Percentiles rank a stretch among this genome's conserved stretches.
Evolutionary conservation across 345 rosid genomes (phyloP).

Genomic region (Citrus glauca): DNA sequence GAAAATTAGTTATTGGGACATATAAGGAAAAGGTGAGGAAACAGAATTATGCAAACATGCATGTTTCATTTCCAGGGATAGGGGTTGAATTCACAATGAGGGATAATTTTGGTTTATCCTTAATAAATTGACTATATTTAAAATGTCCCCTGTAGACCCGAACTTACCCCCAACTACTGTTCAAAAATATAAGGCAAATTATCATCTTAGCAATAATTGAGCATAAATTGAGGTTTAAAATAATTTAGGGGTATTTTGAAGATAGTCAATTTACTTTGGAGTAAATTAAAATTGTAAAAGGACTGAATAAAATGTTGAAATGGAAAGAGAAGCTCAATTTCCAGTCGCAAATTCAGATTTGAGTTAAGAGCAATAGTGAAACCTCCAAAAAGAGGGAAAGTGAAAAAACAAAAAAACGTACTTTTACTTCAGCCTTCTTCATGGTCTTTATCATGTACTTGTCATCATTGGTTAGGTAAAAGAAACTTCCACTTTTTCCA

Average conservation of each 20-base stretch:
- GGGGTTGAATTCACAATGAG: no score
- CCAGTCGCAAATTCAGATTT: not conserved
- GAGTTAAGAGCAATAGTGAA: not conserved
- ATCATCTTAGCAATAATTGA: no score
- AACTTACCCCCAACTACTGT: no score
- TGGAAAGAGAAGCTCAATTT: not conserved
- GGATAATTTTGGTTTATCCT: no score
- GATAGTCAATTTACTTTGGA: no score
- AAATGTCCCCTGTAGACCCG: no score
- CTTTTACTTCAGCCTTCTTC: conserved; percentile 97
- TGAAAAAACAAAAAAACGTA: conserved; percentile 17
- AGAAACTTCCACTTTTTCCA: conserved; percentile 97
- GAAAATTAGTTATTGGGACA: not conserved
- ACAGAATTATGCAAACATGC: no score
- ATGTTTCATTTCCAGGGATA: no score
- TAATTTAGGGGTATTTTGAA: no score
- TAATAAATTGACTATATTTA: no score
- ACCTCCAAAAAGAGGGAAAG: not conserved
- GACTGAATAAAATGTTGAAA: not conserved
- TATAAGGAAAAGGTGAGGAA: not conserved
- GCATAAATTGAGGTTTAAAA: no score
- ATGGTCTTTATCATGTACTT: conserved; percentile 96
- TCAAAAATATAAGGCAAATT: no score
- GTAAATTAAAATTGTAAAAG: not conserved
- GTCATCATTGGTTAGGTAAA: conserved; percentile 88